A percentile compares a stretch with the other conserved stretches of the same genome.
These are phyloP conservation scores for Pseudomassariella vexata DNA, from an alignment of 2,329 filamentous ascomycete species.

Conservation along the genomic window DNA sequence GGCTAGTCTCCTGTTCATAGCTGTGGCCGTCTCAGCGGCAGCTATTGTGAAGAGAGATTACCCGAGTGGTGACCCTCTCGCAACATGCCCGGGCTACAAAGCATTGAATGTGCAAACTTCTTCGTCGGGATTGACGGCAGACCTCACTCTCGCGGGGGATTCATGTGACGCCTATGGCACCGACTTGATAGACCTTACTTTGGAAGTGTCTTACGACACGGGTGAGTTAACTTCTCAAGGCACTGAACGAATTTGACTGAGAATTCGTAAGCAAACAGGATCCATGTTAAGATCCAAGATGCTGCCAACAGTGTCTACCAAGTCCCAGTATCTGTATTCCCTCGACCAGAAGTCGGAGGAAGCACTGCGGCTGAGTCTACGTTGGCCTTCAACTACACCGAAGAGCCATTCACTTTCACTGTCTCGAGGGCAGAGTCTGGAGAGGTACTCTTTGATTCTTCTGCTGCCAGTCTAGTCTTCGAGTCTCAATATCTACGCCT, in stretches of 20 bases:
- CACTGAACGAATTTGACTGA: background rate
- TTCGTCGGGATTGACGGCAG: conserved; percentile 51
- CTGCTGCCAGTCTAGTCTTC: conserved; percentile 61
- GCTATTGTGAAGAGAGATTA: conserved; percentile 17
- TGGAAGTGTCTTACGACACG: conserved; percentile 62
- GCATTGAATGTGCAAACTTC: conserved; percentile 50
- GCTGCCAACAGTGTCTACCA: conserved; percentile 66
- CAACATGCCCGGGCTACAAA: conserved; percentile 54
- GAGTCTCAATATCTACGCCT: conserved; percentile 73
- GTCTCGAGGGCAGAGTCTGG: conserved; percentile 29
- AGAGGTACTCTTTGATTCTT: conserved; percentile 63
- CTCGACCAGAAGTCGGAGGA: conserved; percentile 41
- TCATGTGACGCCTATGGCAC: conserved; percentile 66
- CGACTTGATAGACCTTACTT: conserved; percentile 55
- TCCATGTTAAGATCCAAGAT: conserved; percentile 72
- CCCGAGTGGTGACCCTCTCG: conserved; percentile 19
- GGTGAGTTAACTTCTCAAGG: conserved; percentile 18
- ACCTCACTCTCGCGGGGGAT: conserved; percentile 55
- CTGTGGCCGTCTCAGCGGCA: conserved; percentile 18
- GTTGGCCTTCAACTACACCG: conserved; percentile 26
- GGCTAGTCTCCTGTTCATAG: conserved; percentile 21
- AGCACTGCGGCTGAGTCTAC: conserved; percentile 14
- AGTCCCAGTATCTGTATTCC: conserved; percentile 63
- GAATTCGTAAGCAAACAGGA: conserved; percentile 47
- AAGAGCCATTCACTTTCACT: conserved; percentile 34